These are phyloP conservation scores for Arabidopsis arenosa DNA, from an alignment of 345 rosid species.

Conservation along the genomic window DNA sequence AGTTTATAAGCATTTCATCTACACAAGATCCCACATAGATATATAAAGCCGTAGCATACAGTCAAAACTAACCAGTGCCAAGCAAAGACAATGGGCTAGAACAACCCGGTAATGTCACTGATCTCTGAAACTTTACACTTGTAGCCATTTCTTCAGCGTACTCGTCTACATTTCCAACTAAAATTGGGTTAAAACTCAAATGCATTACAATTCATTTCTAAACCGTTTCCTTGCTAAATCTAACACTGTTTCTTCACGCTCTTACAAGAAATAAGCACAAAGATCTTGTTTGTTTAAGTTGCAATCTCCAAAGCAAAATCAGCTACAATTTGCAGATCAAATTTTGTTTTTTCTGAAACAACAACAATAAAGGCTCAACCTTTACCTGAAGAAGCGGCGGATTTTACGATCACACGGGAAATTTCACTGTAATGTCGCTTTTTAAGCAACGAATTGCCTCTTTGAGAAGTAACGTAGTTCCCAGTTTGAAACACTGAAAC, in stretches of 20 bases:
- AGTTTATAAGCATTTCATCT: background rate
- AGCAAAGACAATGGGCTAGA: slow-evolving; percentile 63
- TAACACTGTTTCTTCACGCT: slow-evolving; percentile 11
- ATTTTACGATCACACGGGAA: slow-evolving; percentile 40
- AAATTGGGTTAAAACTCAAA: background rate
- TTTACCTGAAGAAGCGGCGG: slow-evolving; percentile 60
- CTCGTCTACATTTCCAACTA: slow-evolving; percentile 58
- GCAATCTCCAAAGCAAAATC: background rate
- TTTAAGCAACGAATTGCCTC: slow-evolving; percentile 1
- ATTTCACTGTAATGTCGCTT: slow-evolving; percentile 16
- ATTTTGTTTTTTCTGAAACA: background rate
- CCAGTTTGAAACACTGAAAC: slow-evolving; percentile 25
- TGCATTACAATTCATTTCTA: background rate
- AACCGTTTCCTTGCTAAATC: background rate
- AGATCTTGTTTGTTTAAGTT: background rate
- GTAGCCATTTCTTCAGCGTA: slow-evolving; percentile 68
- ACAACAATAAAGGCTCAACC: background rate
- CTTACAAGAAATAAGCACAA: slow-evolving; percentile 14
- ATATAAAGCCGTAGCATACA: background rate
- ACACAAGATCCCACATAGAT: background rate
- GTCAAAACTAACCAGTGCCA: slow-evolving; percentile 70
- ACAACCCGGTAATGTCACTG: slow-evolving; percentile 69
- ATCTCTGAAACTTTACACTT: slow-evolving; percentile 65
- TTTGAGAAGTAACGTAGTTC: background rate
- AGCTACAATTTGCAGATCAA: background rate